Percentiles rank a stretch among this genome's conserved stretches.
Evolutionary conservation across 2,329 filamentous ascomycete species (phyloP).

Genomic region (Diplocarpon rosae): DNA sequence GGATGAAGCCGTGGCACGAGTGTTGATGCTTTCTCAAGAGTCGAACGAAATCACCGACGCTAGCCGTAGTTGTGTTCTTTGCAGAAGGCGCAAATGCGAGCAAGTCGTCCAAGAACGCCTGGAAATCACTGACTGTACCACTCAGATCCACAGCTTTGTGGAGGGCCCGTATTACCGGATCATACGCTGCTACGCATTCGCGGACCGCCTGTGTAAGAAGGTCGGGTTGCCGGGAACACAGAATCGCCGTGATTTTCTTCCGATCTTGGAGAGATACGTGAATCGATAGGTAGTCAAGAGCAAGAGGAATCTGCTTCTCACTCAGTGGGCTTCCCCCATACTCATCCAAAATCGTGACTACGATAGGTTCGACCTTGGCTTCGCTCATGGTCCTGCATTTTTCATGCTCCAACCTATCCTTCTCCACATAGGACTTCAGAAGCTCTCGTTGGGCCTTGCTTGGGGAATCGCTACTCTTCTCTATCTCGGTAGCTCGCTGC

Average conservation of each 20-base stretch:
- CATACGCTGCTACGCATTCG: conserved; percentile 56
- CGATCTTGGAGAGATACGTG: conserved; percentile 63
- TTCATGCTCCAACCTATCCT: conserved; percentile 45
- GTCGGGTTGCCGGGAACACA: conserved; percentile 62
- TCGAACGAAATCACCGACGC: conserved; percentile 48
- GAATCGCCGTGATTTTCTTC: conserved; percentile 53
- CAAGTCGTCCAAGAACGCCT: conserved; percentile 61
- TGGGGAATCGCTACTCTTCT: conserved; percentile 47
- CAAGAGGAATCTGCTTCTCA: conserved; percentile 50
- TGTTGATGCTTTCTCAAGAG: conserved; percentile 54
- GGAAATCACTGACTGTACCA: conserved; percentile 53
- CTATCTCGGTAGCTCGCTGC: conserved; percentile 52
- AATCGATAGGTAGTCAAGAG: conserved; percentile 59
- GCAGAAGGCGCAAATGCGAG: conserved; percentile 36
- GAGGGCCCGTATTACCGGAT: conserved; percentile 61
- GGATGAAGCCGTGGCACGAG: conserved; percentile 58
- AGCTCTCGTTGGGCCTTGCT: conserved; percentile 49
- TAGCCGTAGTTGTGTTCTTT: conserved; percentile 23
- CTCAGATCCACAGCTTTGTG: conserved; percentile 63
- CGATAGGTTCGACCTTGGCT: conserved; percentile 43
- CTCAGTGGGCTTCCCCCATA: conserved; percentile 35
- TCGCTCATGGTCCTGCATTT: conserved; percentile 32
- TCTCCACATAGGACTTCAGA: conserved; percentile 46
- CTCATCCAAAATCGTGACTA: conserved; percentile 48
- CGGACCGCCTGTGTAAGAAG: conserved; percentile 58